Evolutionary conservation across 2,329 filamentous ascomycete species (phyloP), one percentile per base, ranked within the genome.

Genomic region (Geosmithia morbida): DNA sequence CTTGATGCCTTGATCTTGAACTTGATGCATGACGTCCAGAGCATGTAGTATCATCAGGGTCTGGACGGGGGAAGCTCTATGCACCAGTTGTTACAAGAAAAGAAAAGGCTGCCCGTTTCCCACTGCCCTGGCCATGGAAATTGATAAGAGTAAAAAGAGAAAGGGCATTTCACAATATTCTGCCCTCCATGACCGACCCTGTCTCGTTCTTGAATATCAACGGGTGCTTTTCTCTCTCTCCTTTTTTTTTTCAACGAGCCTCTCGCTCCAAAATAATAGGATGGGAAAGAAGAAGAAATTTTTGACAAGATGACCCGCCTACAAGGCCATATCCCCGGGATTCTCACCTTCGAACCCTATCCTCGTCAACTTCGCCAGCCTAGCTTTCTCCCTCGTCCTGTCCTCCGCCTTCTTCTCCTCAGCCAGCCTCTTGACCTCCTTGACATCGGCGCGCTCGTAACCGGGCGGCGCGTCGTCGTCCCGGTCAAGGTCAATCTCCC

Each of bases 401-500:
- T 86, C 81, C 48, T 74, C 70, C 4, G 65, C 69, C 52, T 85
- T 83, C 60, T 81, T 79, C 59, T 84, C 75, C 63, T 86, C 85
- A 53, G 83, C 84, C 43, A 92, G 64, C 51, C 75, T 77, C 53
- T 82, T 79, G 39, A 94, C 86, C 52, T 82, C 67, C 44, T 83
- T 76, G 44, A 80, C 69, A 1, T 86, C 74, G 2, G 80, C 87
- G 52, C 63, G 59, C 56, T 78, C 69, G 52, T 84, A 87, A 30
- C 81, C 79, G 1, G 87, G 87, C 14, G 87, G 74, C 17, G 87
- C 72, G 49, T 94, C 82, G 63, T 98, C 92, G 65, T 98, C 92
- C 59, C 85, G 87, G 69, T 98, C 92, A 20, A 98, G 78, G 62
- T 98, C 92, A 57, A 98, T 94, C 66, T 97, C 94, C 39, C 92